Percentiles rank a stretch among this genome's conserved stretches.
Conservation (phyloP, 139 green algal genomes). For the Mesostigma viride region DNA sequence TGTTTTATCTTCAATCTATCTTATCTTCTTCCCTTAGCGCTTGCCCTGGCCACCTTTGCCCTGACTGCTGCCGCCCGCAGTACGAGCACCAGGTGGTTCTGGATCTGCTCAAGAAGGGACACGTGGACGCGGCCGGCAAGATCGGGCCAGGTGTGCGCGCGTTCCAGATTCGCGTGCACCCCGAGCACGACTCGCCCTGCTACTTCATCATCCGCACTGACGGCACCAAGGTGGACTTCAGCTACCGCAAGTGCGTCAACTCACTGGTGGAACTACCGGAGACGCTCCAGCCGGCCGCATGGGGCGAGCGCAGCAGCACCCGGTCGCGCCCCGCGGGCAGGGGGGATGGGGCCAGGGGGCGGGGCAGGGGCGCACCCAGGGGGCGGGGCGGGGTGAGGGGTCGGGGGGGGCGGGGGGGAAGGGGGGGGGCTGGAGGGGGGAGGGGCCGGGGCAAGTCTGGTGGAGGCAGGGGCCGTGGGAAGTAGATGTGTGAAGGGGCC, state of each 20-base stretch:
- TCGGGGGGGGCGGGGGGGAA: no score
- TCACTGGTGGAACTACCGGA: slow-evolving; percentile 21
- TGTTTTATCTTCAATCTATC: slow-evolving; percentile 8
- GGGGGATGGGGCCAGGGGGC: no score
- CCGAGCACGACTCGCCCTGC: slow-evolving; percentile 23
- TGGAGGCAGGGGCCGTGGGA: no score
- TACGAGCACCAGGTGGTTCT: slow-evolving; percentile 33
- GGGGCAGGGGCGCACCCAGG: no score
- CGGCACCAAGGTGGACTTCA: slow-evolving; percentile 35
- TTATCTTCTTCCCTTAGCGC: background rate
- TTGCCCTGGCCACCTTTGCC: background rate
- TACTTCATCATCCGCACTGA: slow-evolving; percentile 31
- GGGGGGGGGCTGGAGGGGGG: no score
- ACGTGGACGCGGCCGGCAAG: slow-evolving; percentile 21
- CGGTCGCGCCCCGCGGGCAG: no score
- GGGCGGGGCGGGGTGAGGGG: no score
- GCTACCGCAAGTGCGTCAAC: slow-evolving; percentile 37
- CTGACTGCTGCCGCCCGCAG: background rate
- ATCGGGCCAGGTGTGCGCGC: slow-evolving; percentile 12
- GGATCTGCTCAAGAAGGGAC: slow-evolving; percentile 33
- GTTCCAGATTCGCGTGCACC: slow-evolving; percentile 32
- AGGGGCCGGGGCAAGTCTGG: no score
- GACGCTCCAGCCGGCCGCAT: no score
- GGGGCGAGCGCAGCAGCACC: no score
- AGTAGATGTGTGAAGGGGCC: no score